Evolutionary conservation across 352 stramenopile species (phyloP), one percentile per base, ranked within the genome.

Genomic region (Globisporangium parvum): DNA sequence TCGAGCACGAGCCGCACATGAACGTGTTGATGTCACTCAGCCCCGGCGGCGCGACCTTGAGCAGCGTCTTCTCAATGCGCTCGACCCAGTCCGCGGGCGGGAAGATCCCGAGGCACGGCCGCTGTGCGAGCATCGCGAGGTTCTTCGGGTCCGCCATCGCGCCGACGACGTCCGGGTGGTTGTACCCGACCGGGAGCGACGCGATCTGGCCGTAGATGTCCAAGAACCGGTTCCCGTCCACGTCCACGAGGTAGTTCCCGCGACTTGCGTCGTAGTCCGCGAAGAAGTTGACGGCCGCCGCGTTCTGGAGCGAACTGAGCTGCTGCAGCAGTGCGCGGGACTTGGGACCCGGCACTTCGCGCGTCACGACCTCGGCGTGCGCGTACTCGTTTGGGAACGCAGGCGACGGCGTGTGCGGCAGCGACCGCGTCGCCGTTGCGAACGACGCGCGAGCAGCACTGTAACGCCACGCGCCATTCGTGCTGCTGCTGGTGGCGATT

Each of bases 151-250:
- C 58, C 24, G 53, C 65, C 73, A 93, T 87, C 15, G 80, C 78
- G 17, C 71, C 62, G 2, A 89, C 51, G 53, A 93, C 72, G 51
- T 72, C 75, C 23, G 84, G 84, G 63, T 93, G 84, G 67, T 93
- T 93, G 73, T 93, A 93, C n/a, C 84, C 84, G 23, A 93, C 71
- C 3, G 81, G 81, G 26, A 93, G 68, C 48, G 84, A 93, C 57
- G 81, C 79, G 62, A 93, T 93, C 57, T 93, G 84, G 37, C 77
- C 82, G 62, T 88, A 93, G 35, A 93, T 77, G 48, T 93, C 84
- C 20, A 93, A 67, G 54, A 87, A 91, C 40, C 77, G 79, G 61
- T 93, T 93, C 52, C 81, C 84, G 40, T 93, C 84, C 23, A 92
- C 78, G 53, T 93, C 84, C 20, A 92, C 84, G 44, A 93, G 69